Base-by-base conservation (phyloP, 331 rosid genomes). In the Dryas integrifolia region DNA sequence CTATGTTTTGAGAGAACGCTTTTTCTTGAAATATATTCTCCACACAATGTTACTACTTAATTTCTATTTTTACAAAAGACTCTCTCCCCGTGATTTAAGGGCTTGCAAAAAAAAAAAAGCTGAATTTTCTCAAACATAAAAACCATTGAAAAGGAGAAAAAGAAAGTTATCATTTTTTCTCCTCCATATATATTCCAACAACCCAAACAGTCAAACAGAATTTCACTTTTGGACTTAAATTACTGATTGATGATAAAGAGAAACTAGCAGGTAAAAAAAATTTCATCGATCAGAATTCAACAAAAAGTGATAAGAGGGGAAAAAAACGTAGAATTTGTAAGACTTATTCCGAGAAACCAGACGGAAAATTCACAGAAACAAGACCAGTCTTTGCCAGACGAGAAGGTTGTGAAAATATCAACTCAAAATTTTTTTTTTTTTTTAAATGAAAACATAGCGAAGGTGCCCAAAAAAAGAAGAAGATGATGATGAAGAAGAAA, bases 21-120 rank as follows among this genome's bases (percentile, higher is more conserved):
- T 78, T 79, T 58, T 14, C 84, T 74, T 81, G 84, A 79, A 91
- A 77, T 87, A 60, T 81, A 60, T 81, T 87, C 89, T 89, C 88
- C 90, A 69, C 91, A 85, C 82, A 73, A 77, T 69, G 58, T 76
- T 71, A 30, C 35, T 30, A 30, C 51, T 65, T 13, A 61, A 15
- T 58, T 67, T 40, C 79, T 72, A 67, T 72, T 45, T 45, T 69
- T 52, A 65, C n/a, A 58, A 70, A 24, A 60, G 79, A 67, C 87
- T 72, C 73, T 55, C 43, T 81, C 88, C 78, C 96, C 97, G 83
- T 69, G 65, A 77, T 83, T 85, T 80, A 79, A 82, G 89, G 86
- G 52, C 86, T 61, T 57, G 72, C 26, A 55, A 39, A 61, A 13
- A 16, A 9, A 10, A 58, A 63, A 73, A 51, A 85, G 70, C 82